Evolutionary conservation across 2,329 filamentous ascomycete species (phyloP).

Genomic region (Aspergillus sp.): DNA sequence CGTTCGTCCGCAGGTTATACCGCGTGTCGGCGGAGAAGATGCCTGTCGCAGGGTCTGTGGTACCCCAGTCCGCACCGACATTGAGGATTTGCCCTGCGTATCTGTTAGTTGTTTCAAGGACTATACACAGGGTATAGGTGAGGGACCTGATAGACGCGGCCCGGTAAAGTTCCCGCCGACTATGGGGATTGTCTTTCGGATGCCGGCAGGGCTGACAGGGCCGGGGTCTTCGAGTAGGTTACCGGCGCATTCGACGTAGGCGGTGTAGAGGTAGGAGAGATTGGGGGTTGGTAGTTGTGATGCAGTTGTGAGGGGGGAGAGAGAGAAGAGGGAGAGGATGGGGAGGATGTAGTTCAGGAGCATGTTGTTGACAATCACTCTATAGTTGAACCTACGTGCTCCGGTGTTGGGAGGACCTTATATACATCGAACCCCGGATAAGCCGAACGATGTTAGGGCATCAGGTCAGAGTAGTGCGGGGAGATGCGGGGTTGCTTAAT

Average conservation of each 20-base stretch:
- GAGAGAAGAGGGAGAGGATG: background rate
- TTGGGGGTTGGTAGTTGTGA: conserved; percentile 8
- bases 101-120: background rate
- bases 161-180: conserved; percentile 23
- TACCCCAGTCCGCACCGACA: conserved; percentile 21
- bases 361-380: background rate
- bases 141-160: conserved; percentile 11
- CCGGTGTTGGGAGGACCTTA: background rate
- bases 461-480: background rate
- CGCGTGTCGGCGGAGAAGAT: conserved; percentile 23
- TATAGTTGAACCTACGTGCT: too few relatives aligned
- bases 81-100: conserved; percentile 15
- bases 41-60: conserved; percentile 14
- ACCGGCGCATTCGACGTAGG: conserved; percentile 15
- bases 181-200: conserved; percentile 19
- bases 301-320: background rate
- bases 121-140: background rate
- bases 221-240: conserved; percentile 10
- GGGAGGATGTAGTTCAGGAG: background rate
- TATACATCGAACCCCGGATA: too few relatives aligned
- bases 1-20: conserved; percentile 20
- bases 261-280: conserved; percentile 18
- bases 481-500: background rate
- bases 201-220: conserved; percentile 12
- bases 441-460: too few relatives aligned